phyloP scores from a whole-genome alignment of 2,329 filamentous ascomycete genomes.

The Calonectria hongkongensis region DNA sequence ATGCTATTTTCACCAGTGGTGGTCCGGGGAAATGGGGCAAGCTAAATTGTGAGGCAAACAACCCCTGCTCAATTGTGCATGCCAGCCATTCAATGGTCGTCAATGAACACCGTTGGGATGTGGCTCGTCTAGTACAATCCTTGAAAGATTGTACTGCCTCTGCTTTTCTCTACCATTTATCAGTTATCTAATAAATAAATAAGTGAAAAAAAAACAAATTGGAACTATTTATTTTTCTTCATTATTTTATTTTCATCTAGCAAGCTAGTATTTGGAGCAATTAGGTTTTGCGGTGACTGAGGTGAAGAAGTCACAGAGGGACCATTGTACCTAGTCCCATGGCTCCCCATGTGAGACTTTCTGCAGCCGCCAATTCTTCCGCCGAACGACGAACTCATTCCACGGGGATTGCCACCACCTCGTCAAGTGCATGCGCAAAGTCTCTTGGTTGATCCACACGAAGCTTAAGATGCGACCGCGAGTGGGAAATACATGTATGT shows the following conservation, averaged over 20 bases:
- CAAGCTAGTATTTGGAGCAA: no score
- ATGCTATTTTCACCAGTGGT: background rate
- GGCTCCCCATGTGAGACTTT: background rate
- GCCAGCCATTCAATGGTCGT: background rate
- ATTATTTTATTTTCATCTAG: no score
- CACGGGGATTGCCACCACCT: background rate
- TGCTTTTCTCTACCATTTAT: no score
- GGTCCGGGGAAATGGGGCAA: background rate
- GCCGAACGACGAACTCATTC: background rate
- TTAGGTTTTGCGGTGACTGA: no score
- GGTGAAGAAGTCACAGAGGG: no score
- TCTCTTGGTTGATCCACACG: background rate
- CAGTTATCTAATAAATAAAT: no score
- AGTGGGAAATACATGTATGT: background rate
- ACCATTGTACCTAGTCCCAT: no score
- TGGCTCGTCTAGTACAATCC: no score
- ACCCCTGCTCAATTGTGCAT: background rate
- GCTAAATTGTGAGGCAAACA: constrained; percentile 1
- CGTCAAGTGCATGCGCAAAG: background rate
- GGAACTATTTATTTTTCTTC: no score
- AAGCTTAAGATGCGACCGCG: background rate
- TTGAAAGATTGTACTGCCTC: no score
- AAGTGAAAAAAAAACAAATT: no score
- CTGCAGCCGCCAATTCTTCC: background rate
- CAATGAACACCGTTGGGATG: background rate